Percentiles rank a stretch among this genome's conserved stretches.
These are phyloP conservation scores for Mucor ambiguus DNA, from an alignment of 371 early-diverging fungal genomes.

Conservation along the genomic window DNA sequence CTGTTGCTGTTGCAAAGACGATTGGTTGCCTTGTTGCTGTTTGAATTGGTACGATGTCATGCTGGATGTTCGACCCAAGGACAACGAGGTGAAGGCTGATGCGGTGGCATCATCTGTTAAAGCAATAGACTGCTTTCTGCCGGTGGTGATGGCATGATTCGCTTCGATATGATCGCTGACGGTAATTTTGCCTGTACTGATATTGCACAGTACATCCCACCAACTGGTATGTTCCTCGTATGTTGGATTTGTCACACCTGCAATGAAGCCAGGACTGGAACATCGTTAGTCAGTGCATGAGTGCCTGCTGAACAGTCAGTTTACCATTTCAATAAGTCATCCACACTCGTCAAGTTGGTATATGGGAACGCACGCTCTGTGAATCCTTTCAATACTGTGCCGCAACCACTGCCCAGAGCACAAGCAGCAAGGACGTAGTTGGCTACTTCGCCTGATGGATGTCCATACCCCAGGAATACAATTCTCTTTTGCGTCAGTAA, in stretches of 20 bases:
- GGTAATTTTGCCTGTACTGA: constrained; percentile 89
- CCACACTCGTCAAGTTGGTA: constrained; percentile 84
- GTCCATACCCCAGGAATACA: constrained; percentile 90
- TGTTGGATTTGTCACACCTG: constrained; percentile 94
- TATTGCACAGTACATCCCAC: constrained; percentile 96
- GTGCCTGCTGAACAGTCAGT: background rate
- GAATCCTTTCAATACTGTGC: constrained; percentile 82
- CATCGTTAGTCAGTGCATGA: background rate
- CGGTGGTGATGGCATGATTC: background rate
- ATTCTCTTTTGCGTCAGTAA: constrained; percentile 90
- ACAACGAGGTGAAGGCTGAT: constrained; percentile 23
- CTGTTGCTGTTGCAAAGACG: background rate
- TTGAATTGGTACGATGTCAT: constrained; percentile 18
- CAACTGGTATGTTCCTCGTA: constrained; percentile 91
- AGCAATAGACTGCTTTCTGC: constrained; percentile 28
- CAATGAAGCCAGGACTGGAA: constrained; percentile 89
- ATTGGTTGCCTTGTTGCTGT: constrained; percentile 7
- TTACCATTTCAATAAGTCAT: constrained; percentile 80
- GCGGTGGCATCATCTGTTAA: constrained; percentile 5
- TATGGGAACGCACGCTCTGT: constrained; percentile 93
- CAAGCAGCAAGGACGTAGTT: constrained; percentile 91
- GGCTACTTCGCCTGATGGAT: constrained; percentile 92
- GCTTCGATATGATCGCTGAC: constrained; percentile 76
- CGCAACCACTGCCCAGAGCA: constrained; percentile 89
- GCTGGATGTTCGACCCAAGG: constrained; percentile 17